phyloP scores from a whole-genome alignment of 495 filamentous ascomycete genomes.

The Hamigera avellanea region DNA sequence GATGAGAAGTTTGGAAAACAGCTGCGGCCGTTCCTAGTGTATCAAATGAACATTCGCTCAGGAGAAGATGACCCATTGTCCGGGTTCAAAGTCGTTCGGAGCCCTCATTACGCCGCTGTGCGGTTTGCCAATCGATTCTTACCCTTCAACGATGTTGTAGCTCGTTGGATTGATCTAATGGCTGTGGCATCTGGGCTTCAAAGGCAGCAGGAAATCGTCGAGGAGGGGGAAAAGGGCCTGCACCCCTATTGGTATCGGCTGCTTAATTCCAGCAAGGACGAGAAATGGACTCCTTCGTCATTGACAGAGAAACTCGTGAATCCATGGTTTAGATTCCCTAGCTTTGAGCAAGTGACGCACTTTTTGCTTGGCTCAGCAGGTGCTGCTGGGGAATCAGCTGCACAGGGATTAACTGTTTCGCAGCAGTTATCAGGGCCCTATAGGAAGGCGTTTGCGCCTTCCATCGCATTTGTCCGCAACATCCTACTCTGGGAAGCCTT shows the following conservation, averaged over 20 bases:
- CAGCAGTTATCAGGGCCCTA: slow-evolving; percentile 21
- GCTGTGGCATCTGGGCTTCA: slow-evolving; percentile 50
- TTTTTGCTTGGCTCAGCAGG: slow-evolving; percentile 19
- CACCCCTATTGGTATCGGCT: slow-evolving; percentile 70
- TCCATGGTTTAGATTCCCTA: slow-evolving; percentile 33
- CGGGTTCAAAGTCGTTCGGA: slow-evolving; percentile 40
- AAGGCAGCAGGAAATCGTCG: slow-evolving; percentile 68
- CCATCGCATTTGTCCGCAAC: slow-evolving; percentile 58
- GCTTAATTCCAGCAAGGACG: slow-evolving; percentile 39
- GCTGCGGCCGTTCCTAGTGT: slow-evolving; percentile 49
- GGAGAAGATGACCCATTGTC: slow-evolving; percentile 31
- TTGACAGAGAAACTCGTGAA: slow-evolving; percentile 10
- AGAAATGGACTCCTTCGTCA: slow-evolving; percentile 10
- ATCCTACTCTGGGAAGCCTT: slow-evolving; percentile 67
- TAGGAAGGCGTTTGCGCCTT: slow-evolving; percentile 43
- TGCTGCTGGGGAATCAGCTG: slow-evolving; percentile 10
- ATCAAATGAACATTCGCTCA: slow-evolving; percentile 50
- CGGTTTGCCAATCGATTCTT: slow-evolving; percentile 88
- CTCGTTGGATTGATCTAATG: slow-evolving; percentile 79
- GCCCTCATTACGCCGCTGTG: slow-evolving; percentile 68
- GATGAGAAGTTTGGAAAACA: slow-evolving; percentile 32
- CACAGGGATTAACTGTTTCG: slow-evolving; percentile 11
- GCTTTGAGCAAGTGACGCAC: slow-evolving; percentile 24
- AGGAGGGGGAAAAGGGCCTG: slow-evolving; percentile 83
- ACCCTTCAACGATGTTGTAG: slow-evolving; percentile 62